phyloP scores from a whole-genome alignment of 2,329 filamentous ascomycete species.

The Diatrype stigma region DNA sequence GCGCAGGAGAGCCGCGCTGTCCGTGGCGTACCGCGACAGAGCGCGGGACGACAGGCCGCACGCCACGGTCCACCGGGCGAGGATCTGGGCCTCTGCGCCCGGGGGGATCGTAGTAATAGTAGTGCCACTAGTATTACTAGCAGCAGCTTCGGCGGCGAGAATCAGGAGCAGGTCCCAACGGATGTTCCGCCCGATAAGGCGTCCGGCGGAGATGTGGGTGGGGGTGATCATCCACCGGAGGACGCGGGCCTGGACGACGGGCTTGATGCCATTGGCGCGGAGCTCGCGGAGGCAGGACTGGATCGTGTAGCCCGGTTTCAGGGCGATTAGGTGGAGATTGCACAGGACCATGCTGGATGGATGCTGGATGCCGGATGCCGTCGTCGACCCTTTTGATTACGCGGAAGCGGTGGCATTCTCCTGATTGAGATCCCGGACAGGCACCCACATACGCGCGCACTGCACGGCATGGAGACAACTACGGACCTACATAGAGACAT shows the following conservation, averaged over 20 bases:
- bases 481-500: too few species aligned
- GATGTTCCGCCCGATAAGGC: slow-evolving; percentile 19
- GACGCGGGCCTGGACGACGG: slow-evolving; percentile 17
- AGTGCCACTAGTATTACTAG: too few species aligned
- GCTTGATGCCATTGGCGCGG: slow-evolving; percentile 12
- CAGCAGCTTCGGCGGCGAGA: slow-evolving; percentile 2
- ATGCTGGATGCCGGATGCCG: too few species aligned
- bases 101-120: slow-evolving; percentile 2
- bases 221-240: slow-evolving; percentile 24
- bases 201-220: slow-evolving; percentile 11
- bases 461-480: too few species aligned
- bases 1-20: slow-evolving; percentile 12
- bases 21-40: slow-evolving; percentile 11
- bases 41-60: slow-evolving; percentile 17
- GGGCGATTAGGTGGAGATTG: slow-evolving; percentile 19
- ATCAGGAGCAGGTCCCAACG: slow-evolving; percentile 20
- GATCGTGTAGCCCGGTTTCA: slow-evolving; percentile 10
- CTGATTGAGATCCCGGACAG: too few species aligned
- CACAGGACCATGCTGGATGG: slow-evolving; percentile 19
- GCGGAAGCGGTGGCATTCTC: background rate
- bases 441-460: too few species aligned
- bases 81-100: slow-evolving; percentile 3
- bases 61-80: slow-evolving; percentile 14
- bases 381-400: background rate
- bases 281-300: slow-evolving; percentile 16